Evolutionary conservation across 495 filamentous ascomycete species (phyloP).

Genomic region (Ascodesmis nigricans): DNA sequence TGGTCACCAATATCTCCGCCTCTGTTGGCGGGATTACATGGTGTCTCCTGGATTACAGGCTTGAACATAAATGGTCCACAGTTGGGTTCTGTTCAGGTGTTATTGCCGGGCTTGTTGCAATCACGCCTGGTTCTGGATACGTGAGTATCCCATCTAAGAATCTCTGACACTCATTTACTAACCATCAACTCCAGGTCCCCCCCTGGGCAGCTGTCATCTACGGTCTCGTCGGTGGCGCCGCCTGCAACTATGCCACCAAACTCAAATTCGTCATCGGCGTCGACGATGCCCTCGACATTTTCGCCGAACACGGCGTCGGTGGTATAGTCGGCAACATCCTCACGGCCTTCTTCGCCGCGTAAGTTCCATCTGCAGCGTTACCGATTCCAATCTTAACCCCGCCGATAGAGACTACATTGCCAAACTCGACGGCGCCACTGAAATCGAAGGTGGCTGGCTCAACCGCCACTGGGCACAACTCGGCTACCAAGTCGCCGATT

Average conservation of each 20-base stretch:
- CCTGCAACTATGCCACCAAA: constrained; percentile 92
- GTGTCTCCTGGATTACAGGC: constrained; percentile 82
- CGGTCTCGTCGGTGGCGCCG: constrained; percentile 58
- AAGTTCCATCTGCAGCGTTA: constrained; percentile 21
- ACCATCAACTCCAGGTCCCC: constrained; percentile 47
- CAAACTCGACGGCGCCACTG: constrained; percentile 52
- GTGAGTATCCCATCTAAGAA: constrained; percentile 5
- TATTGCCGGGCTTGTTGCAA: constrained; percentile 75
- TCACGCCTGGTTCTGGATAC: constrained; percentile 58
- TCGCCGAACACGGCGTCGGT: constrained; percentile 74
- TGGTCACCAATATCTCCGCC: constrained; percentile 53
- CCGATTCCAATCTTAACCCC: background rate
- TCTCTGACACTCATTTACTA: background rate
- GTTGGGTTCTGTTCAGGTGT: constrained; percentile 94
- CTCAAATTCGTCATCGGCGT: constrained; percentile 72
- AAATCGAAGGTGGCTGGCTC: constrained; percentile 70
- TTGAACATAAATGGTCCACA: constrained; percentile 90
- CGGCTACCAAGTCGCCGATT: constrained; percentile 74
- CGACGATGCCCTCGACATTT: constrained; percentile 86
- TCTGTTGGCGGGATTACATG: constrained; percentile 85
- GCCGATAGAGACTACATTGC: constrained; percentile 71
- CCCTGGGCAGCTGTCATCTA: constrained; percentile 82
- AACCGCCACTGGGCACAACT: constrained; percentile 81
- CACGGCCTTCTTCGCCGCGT: constrained; percentile 82
- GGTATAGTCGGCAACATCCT: constrained; percentile 75